phyloP scores from a whole-genome alignment of 768 basidiomycete species.

The Leccinum truebloodii region DNA sequence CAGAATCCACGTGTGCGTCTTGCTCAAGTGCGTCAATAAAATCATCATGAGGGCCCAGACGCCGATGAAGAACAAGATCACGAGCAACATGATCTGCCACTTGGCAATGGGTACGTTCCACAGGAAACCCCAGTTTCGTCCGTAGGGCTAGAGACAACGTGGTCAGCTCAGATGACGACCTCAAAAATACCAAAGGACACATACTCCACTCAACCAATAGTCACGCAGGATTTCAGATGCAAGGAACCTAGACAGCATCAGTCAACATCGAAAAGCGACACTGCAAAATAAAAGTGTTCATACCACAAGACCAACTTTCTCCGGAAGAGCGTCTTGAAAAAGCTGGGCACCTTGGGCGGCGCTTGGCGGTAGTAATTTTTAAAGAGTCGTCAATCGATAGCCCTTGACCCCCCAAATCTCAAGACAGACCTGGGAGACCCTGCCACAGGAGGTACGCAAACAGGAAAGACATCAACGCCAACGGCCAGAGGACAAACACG shows the following conservation, averaged over 20 bases:
- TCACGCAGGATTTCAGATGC: conserved; percentile 88
- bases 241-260: conserved; percentile 57
- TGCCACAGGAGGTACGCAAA: conserved; percentile 85
- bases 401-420: neutral
- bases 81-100: conserved; percentile 80
- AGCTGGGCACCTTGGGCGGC: conserved; percentile 93
- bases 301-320: conserved; percentile 89
- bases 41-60: conserved; percentile 79
- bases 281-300: conserved; percentile 1
- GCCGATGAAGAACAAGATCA: conserved; percentile 82
- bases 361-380: conserved; percentile 88
- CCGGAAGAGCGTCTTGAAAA: conserved; percentile 85
- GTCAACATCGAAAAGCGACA: neutral
- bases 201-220: conserved; percentile 85
- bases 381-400: conserved; percentile 13
- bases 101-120: conserved; percentile 84
- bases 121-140: conserved; percentile 93
- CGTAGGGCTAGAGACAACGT: conserved; percentile 62
- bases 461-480: conserved; percentile 69
- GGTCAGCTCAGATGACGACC: conserved; percentile 9
- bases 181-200: conserved; percentile 28
- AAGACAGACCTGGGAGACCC: conserved; percentile 74
- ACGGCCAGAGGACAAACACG: conserved; percentile 77
- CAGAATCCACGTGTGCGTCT: conserved; percentile 93
- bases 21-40: conserved; percentile 82